phyloP scores from a whole-genome alignment of 352 stramenopile species.

The Globisporangium perplexum region DNA sequence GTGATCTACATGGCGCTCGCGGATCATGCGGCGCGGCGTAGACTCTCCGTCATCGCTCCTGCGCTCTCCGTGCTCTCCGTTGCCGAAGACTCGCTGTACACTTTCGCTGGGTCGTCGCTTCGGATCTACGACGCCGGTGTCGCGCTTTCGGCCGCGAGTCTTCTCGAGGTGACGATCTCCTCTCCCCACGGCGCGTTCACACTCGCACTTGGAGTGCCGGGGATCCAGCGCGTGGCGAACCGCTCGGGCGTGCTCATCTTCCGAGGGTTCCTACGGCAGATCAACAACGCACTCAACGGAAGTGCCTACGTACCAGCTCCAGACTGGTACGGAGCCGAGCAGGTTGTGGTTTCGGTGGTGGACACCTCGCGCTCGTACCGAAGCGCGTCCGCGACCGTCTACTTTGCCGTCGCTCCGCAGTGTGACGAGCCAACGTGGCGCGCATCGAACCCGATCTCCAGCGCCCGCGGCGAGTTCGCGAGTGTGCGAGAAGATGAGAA shows the following conservation, averaged over 20 bases:
- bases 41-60: conserved; percentile 8
- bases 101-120: conserved; percentile 18
- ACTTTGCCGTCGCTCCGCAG: conserved; percentile 38
- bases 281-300: conserved; percentile 50
- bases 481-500: conserved; percentile 36
- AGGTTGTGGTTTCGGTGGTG: conserved; percentile 29
- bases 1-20: conserved; percentile 23
- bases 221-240: conserved; percentile 28
- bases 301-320: conserved; percentile 37
- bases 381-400: conserved; percentile 14
- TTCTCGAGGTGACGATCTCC: conserved; percentile 29
- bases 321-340: conserved; percentile 59
- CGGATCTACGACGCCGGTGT: conserved; percentile 20
- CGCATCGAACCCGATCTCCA: neutral
- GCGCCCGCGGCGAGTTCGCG: conserved; percentile 11
- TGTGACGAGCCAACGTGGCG: conserved; percentile 49
- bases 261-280: conserved; percentile 36
- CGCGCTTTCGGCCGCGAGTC: conserved; percentile 8
- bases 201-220: conserved; percentile 8
- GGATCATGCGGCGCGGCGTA: neutral
- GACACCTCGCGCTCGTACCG: conserved; percentile 12
- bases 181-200: conserved; percentile 23
- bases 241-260: conserved; percentile 21
- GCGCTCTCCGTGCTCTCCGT: conserved; percentile 20
- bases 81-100: conserved; percentile 31